phyloP scores from a whole-genome alignment of 805 yeast species.

The Brettanomyces sp. region DNA sequence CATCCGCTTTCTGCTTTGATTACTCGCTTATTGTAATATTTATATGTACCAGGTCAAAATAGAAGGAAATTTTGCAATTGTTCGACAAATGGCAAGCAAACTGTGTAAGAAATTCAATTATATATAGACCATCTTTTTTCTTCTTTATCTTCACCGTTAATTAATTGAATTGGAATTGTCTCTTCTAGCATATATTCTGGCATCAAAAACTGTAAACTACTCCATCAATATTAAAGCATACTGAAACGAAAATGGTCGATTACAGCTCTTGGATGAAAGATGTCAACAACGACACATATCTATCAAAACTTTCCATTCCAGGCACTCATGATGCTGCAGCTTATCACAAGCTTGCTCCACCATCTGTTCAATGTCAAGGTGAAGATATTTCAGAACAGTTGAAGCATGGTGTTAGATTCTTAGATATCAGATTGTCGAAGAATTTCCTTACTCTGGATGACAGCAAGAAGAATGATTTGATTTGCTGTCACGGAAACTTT shows the following conservation, averaged over 20 bases:
- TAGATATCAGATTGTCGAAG: conserved; percentile 59
- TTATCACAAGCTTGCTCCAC: conserved; percentile 50
- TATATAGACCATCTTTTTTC: no score
- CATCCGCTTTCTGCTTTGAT: no score
- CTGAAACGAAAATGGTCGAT: conserved; percentile 4
- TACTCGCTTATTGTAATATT: no score
- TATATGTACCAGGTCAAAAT: no score
- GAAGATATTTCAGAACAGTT: conserved; percentile 51
- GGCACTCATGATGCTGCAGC: conserved; percentile 88
- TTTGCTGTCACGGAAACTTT: conserved; percentile 67
- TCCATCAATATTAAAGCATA: no score
- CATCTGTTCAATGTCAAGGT: conserved; percentile 72
- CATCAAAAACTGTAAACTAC: no score
- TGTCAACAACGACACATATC: conserved; percentile 38
- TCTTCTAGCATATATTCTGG: no score
- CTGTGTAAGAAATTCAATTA: no score
- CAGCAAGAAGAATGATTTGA: conserved; percentile 39
- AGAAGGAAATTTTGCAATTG: no score
- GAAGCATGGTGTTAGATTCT: conserved; percentile 63
- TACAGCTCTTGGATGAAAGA: conserved; percentile 41
- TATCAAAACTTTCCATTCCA: conserved; percentile 55
- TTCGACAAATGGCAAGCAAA: no score
- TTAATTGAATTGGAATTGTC: no score
- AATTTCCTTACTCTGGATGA: conserved; percentile 39
- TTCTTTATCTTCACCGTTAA: no score